Evolutionary conservation across 2,329 filamentous ascomycete species (phyloP), one percentile per base, ranked within the genome.

Genomic region (Penicillium occitanis): DNA sequence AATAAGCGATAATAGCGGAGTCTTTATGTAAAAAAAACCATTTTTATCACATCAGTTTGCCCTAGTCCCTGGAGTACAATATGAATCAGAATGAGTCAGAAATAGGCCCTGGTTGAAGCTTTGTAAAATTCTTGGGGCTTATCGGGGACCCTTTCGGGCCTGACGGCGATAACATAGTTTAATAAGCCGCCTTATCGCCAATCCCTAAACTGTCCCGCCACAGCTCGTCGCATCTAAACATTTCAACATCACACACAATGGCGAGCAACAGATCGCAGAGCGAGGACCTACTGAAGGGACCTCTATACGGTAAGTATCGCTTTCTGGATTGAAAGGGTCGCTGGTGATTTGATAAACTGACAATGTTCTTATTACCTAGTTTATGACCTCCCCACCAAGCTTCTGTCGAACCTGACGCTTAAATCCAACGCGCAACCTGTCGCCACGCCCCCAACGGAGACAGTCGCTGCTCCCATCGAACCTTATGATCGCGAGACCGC

Each of bases 351-450:
- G 6, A 33, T 37, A 40, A 25, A 44, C 63, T 58, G 35, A 64
- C 48, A n/a, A 4, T 19, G 28, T 4, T 11, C 30, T 22, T 35
- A 60, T 35, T 44, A 61, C 58, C 67, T 75, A 93, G 91, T 94
- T 66, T 97, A 93, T 78, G 90, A 96, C 76, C 86, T 97, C 28
- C 92, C 92, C 0, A 82, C 85, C 67, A 87, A 93, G 75, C 85
- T 96, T 57, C 82, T 96, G 42, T 81, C 84, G 62, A 90, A 87
- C 2, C 83, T 96, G 70, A 83, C 85, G 10, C 83, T 85, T 68
- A 89, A 88, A 74, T 77, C 79, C 57, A 81, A 83, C 65, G 77
- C 70, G 3, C 72, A 76, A 61, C 70, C 70, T 57, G 71, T 72
- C 46, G 71, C 69, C 37, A 67, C 72, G 8, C 72, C 68, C 51